Base-by-base conservation (phyloP, 805 yeast genomes). In the Wickerhamiella parazyma region DNA sequence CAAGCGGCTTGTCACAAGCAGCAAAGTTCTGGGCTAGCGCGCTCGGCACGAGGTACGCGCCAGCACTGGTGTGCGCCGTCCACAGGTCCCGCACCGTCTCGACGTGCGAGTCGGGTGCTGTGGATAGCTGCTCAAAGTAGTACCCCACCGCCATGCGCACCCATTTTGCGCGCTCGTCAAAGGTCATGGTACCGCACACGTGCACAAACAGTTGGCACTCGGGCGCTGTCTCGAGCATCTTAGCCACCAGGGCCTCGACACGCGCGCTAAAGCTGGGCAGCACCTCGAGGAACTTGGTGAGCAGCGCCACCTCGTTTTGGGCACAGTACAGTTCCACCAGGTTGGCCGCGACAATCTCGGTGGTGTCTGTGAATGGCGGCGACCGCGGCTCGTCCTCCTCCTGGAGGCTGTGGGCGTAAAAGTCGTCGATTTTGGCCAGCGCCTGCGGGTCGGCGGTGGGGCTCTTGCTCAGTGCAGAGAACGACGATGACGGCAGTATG, bases 11-110 rank as follows among this genome's bases (percentile, higher is more conserved):
- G 3, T 67, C 55, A 11, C 33, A 20, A 12, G 33, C n/a, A 11
- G 77, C 54, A 24, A 83, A 68, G 38, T 75, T 66, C 1, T 72
- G 64, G 0, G 83, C 65, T 2, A 87, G 49, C 0, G 84, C 80
- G 1, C 94, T 89, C 52, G 86, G 94, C 20, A 86, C 69, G 38
- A 71, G 62, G 2, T 69, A 54, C 11, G 74, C 73, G 20, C 72
- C 67, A 16, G 69, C 62, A n/a, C 70, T 58, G 33, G 75, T 78
- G 41, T 64, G 62, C 1, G 89, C 60, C 5, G 69, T 65, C 67
- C 82, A 78, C 2, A 87, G 65, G 18, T 73, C 66, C 42, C 71
- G 73, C 1, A 80, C 82, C 0, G 80, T 70, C 52, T 82, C 93
- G 1, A 80, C 78, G 54, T 84, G 94, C 45, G 69, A 67, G 38